Evolutionary conservation across 1,284 basidiomycete species (phyloP), one percentile per base, ranked within the genome.

Genomic region (Pterulicium gracile): DNA sequence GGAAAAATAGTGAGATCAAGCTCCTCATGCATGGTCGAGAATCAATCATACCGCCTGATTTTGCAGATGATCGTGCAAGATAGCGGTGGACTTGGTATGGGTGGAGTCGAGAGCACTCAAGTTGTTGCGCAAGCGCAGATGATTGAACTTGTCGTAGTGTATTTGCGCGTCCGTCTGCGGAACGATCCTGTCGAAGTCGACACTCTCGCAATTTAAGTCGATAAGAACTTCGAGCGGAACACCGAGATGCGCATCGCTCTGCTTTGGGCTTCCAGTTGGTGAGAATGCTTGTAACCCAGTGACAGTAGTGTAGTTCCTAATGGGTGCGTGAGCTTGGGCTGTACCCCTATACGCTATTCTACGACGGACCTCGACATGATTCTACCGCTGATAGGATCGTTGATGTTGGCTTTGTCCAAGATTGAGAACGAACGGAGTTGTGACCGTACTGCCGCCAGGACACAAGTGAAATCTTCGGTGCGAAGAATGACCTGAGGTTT

Each of bases 71-170:
- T 78, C 75, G 46, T 65, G 60, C n/a, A 47, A 51, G 21, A 56
- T 48, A 3, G 52, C 47, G 2, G 55, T 50, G 0, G 60, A 51
- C 24, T 61, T 60, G 17, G 65, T 61, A 7, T 56, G 54, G 3
- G 58, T 55, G 4, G 5, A 56, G 52, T 45, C 52, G 35, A 71
- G 63, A 45, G 77, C 72, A 34, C 77, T 77, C 3, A 79, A 66
- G 49, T 78, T 81, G 56, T 84, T 89, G 36, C 86, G 80, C 44
- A 96, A 67, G 21, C 92, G 81, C 10, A 95, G 73, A 42, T 86
- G 80, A 61, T 98, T 98, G 70, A 97, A 97, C 61, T 90, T 92
- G 71, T 98, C 95, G 59, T 94, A 90, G 46, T 85, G 81, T 53
- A 96, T 75, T 1, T 75, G 81, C 3, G 89, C 89, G 53, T 91